A percentile compares a stretch with the other conserved stretches of the same genome.
Conservation (phyloP, 1,284 basidiomycete species). For the Malassezia japonica region DNA sequence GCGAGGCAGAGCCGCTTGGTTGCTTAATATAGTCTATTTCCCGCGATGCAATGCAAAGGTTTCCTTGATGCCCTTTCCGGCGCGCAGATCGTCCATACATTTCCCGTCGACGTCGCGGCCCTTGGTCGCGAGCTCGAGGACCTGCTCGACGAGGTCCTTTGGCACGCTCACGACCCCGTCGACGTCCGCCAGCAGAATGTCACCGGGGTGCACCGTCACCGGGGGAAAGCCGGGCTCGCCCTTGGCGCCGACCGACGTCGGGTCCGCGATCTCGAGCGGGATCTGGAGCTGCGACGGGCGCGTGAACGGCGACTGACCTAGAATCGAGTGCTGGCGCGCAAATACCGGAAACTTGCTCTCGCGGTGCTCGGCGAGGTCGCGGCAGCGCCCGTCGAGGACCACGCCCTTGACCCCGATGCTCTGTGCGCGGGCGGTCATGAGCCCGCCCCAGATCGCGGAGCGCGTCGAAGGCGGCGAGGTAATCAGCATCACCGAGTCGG, state of each 20-base stretch:
- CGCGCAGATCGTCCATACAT: constrained; percentile 67
- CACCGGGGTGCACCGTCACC: constrained; percentile 63
- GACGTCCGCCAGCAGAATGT: constrained; percentile 73
- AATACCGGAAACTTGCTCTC: constrained; percentile 55
- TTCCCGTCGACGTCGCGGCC: constrained; percentile 62
- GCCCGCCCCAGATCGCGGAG: constrained; percentile 81
- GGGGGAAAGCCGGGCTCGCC: constrained; percentile 47
- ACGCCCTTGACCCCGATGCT: constrained; percentile 62
- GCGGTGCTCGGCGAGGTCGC: constrained; percentile 70
- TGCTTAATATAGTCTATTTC: constrained; percentile 5
- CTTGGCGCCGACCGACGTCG: constrained; percentile 13
- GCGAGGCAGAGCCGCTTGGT: constrained; percentile 10
- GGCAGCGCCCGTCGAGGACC: constrained; percentile 67
- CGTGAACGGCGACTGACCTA: constrained; percentile 80
- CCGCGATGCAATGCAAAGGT: constrained; percentile 56
- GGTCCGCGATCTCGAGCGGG: constrained; percentile 57
- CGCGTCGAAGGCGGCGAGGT: constrained; percentile 61
- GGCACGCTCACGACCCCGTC: constrained; percentile 84
- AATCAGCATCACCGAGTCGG: constrained; percentile 65
- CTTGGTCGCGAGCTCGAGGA: constrained; percentile 57
- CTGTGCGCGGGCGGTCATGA: constrained; percentile 76
- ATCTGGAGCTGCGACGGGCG: constrained; percentile 69
- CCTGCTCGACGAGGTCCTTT: constrained; percentile 55
- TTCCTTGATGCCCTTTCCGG: constrained; percentile 63
- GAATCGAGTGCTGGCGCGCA: constrained; percentile 67